Conservation (phyloP, 495 filamentous ascomycete species). For the Podospora comata region DNA sequence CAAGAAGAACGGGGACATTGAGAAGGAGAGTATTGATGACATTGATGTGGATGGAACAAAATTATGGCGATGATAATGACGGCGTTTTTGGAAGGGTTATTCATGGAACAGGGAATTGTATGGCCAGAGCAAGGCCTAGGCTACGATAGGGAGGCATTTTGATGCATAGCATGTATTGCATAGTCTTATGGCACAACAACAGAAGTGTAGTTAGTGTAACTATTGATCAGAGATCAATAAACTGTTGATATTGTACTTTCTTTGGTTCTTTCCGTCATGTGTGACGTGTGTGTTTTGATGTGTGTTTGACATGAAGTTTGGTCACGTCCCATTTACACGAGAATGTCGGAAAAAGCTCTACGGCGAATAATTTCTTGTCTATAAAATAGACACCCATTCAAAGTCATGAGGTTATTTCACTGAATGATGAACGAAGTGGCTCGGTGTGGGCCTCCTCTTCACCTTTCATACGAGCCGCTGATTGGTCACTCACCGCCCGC, state of each 20-base stretch:
- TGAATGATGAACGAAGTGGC: no score
- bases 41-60: not conserved
- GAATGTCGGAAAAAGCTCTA: no score
- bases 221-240: not conserved
- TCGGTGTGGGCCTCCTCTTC: not conserved
- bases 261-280: no score
- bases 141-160: not conserved
- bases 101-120: not conserved
- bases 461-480: not conserved
- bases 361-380: no score
- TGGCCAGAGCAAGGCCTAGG: not conserved
- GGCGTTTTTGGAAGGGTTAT: not conserved
- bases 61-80: not conserved
- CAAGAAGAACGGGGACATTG: not conserved
- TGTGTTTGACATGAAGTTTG: no score
- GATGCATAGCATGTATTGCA: not conserved
- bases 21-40: not conserved
- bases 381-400: no score
- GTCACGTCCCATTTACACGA: no score
- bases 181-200: not conserved
- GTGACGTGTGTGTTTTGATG: no score
- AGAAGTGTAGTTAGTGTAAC: not conserved
- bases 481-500: conserved; percentile 24
- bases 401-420: no score
- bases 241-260: not conserved